phyloP scores from a whole-genome alignment of 2,329 filamentous ascomycete genomes.

The Cephalotrichum gorgonifer region DNA sequence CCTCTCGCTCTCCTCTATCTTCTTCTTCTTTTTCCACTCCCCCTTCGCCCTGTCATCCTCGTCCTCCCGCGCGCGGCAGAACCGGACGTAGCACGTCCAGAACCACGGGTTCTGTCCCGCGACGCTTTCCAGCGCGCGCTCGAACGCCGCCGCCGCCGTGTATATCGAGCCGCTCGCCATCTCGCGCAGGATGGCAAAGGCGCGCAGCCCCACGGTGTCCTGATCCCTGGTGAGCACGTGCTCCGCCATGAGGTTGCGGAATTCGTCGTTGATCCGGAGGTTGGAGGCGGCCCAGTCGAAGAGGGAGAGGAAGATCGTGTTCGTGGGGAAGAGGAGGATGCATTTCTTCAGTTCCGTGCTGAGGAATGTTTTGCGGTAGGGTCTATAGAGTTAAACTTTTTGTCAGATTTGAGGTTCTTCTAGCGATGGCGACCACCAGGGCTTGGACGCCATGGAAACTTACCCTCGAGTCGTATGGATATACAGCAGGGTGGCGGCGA shows the following conservation, averaged over 20 bases:
- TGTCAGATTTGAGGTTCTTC: neutral
- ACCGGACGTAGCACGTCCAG: slow-evolving; percentile 41
- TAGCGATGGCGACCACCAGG: neutral
- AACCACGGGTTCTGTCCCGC: slow-evolving; percentile 26
- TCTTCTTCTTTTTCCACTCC: slow-evolving; percentile 19
- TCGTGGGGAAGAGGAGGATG: slow-evolving; percentile 57
- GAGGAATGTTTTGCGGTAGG: slow-evolving; percentile 58
- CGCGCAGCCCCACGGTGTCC: slow-evolving; percentile 31
- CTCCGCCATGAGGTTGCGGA: slow-evolving; percentile 54
- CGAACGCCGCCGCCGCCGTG: slow-evolving; percentile 39
- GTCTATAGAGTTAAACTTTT: slow-evolving; percentile 28
- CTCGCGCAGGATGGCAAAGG: slow-evolving; percentile 44
- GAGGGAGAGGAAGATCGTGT: slow-evolving; percentile 64
- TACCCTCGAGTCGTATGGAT: slow-evolving; percentile 51
- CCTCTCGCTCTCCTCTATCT: slow-evolving; percentile 21
- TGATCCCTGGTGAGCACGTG: slow-evolving; percentile 30
- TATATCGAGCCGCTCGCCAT: slow-evolving; percentile 34
- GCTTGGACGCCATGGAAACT: slow-evolving; percentile 11
- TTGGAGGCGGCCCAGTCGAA: slow-evolving; percentile 66
- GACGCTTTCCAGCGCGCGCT: slow-evolving; percentile 34
- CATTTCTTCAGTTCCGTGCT: slow-evolving; percentile 51
- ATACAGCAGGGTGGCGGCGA: slow-evolving; percentile 54
- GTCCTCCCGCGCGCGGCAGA: slow-evolving; percentile 24
- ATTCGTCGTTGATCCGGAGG: slow-evolving; percentile 64
- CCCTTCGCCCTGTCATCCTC: slow-evolving; percentile 14